phyloP scores from a whole-genome alignment of 2,329 filamentous ascomycete genomes.

The Diaporthe sp. region DNA sequence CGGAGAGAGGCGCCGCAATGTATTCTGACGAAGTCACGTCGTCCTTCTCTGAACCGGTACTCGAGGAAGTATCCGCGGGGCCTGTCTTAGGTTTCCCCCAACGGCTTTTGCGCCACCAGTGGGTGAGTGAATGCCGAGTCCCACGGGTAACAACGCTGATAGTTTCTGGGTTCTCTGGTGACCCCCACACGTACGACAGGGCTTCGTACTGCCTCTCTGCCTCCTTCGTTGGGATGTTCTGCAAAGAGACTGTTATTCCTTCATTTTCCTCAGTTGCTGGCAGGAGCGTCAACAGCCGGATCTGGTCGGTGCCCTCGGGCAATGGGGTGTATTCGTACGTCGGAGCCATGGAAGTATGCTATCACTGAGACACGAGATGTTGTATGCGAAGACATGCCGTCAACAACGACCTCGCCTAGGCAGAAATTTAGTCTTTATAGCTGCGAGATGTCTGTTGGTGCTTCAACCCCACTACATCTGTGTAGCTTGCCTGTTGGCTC shows the following conservation, averaged over 20 bases:
- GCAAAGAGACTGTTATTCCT: not conserved
- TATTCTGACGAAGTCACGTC: not conserved
- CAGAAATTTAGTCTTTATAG: too few species aligned
- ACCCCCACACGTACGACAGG: constrained; percentile 9
- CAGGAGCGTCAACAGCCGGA: constrained; percentile 1
- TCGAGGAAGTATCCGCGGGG: too few species aligned
- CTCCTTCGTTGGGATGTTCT: not conserved
- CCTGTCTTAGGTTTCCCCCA: too few species aligned
- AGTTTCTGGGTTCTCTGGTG: not conserved
- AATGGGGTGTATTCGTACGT: not conserved
- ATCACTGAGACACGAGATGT: not conserved
- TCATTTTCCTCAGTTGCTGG: not conserved
- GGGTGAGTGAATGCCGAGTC: too few species aligned
- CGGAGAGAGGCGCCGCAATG: not conserved
- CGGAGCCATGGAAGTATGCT: not conserved
- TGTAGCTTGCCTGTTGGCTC: not conserved
- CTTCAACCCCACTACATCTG: too few species aligned
- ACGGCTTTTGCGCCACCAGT: too few species aligned
- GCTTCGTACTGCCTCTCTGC: constrained; percentile 3
- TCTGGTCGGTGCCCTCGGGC: not conserved
- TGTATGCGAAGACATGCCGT: too few species aligned
- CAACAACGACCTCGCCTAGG: too few species aligned
- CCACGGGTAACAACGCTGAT: not conserved
- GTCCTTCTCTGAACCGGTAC: not conserved
- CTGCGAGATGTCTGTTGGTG: too few species aligned